Evolutionary conservation across 106 monocot species (phyloP).

Genomic region (Ottelia alismoides): DNA sequence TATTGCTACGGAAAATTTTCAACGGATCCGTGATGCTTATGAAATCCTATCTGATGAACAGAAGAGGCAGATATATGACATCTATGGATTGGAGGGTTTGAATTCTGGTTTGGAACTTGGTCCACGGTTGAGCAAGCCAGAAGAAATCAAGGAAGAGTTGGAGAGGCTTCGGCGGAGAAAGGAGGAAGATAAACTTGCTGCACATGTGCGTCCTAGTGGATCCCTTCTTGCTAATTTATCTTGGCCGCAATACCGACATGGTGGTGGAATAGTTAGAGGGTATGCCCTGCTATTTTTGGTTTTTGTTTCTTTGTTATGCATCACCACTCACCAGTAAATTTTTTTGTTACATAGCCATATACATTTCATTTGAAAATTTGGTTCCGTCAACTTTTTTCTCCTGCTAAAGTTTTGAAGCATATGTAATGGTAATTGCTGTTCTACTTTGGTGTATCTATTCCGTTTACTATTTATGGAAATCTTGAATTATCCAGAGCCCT

Average conservation of each 20-base stretch:
- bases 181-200: constrained; percentile 52
- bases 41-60: constrained; percentile 64
- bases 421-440: too few relatives aligned
- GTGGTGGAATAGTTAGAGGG: constrained; percentile 72
- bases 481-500: too few relatives aligned
- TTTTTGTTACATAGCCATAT: too few relatives aligned
- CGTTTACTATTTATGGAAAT: too few relatives aligned
- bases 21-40: constrained; percentile 82
- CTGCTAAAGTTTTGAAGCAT: too few relatives aligned
- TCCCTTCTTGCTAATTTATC: constrained; percentile 68
- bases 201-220: constrained; percentile 44
- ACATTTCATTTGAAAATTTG: too few relatives aligned
- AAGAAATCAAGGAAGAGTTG: constrained; percentile 83
- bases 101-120: constrained; percentile 79
- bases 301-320: too few relatives aligned
- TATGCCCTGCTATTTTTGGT: constrained; percentile 26
- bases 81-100: constrained; percentile 96
- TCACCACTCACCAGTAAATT: neutral
- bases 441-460: too few relatives aligned
- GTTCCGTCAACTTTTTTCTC: too few relatives aligned
- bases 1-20: constrained; percentile 91
- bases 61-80: constrained; percentile 84
- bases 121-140: constrained; percentile 59
- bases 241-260: constrained; percentile 63
- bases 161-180: constrained; percentile 54